Evolutionary conservation across 1,284 basidiomycete species (phyloP), one percentile per base, ranked within the genome.

Genomic region (Schizophyllum commune): DNA sequence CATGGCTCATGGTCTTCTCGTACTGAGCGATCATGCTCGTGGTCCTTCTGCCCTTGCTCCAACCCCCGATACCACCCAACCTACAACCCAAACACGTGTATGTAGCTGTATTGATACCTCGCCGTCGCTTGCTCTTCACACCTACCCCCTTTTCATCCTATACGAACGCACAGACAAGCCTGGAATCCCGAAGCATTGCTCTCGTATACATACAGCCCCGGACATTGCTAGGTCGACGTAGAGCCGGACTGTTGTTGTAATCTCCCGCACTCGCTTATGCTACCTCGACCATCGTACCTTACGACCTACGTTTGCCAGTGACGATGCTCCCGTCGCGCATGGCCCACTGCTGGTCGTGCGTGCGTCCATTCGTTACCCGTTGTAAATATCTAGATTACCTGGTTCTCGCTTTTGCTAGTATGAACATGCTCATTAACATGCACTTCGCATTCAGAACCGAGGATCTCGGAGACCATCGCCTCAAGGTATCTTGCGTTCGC

Each of bases 1-100:
- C 88, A 0, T 90, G 86, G 86, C 75, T 89, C 64, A 89, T 89
- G 88, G 85, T 89, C 64, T 89, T 89, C 74, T 87, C 85, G 1
- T 89, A 88, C 69, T 89, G 67, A 74, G 39, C 39, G 13, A 11
- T 3, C 17, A 47, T 47, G 3, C 5, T 27, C 27, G 5, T 27
- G 27, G 27, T 27, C 27, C 39, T 13, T 8, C 39, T 17, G 39
- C 39, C 39, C 39, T 47, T 27, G 27, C 27, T 27, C 47, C 47
- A 52, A 20, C 52, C 53, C 39, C 39, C 8, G 9, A 47, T 47
- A 47, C 39, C 39, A 47, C 39, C 13, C 9, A 17, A 47, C 39
- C 39, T 47, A 47, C 39, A 47, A 47, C 39, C 39, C 13, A 47
- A 47, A 47, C 39, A 47, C 39, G 39, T 47, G 39, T 47, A 47